Base-by-base conservation (phyloP, 1,284 basidiomycete species). In the Sparassis latifolia region DNA sequence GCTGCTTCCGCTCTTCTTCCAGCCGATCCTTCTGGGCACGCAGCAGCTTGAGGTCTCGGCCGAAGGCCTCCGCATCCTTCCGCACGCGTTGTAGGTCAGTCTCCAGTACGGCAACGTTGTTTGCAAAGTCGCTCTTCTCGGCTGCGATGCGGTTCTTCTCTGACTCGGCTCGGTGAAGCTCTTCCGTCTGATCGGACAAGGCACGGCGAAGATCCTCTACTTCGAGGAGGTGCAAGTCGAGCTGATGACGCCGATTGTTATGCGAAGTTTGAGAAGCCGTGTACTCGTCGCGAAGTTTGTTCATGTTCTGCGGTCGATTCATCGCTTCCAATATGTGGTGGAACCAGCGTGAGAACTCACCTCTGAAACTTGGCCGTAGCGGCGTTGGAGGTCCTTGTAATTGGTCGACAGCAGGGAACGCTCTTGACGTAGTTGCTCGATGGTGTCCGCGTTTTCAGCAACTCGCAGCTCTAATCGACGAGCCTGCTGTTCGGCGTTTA, bases 391-490 rank as follows among this genome's bases (percentile, higher is more conserved):
- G 42, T 79, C 73, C 61, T 86, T 86, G 62, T 89, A 79, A 53
- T 89, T 84, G 27, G 70, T 66, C 3, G 74, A 74, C 33, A 90
- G 76, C 45, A 84, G 62, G 27, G 82, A 76, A 2, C 88, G 82
- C 60, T 91, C 88, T 55, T 85, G 77, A 31, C 88, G 78, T 41
- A 91, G 69, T 43, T 83, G 78, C 38, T 87, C 80, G 47, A 91
- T 87, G 4, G 78, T 77, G 52, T 78, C 77, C 0, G 70, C 66
- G 55, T 89, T 91, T 64, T 85, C 82, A 27, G 74, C 66, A 5
- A 86, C 78, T 52, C 77, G 82, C 41, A 65, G 70, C 63, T 86
- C 82, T 12, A 89, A 73, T 12, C 79, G 66, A 20, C 83, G 78
- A 7, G 80, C 79, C 57, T 82, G 86, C 60, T 88, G 84, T 54